These are phyloP conservation scores for Pestalotiopsis sp. DNA, from an alignment of 2,329 filamentous ascomycete species.

Conservation along the genomic window DNA sequence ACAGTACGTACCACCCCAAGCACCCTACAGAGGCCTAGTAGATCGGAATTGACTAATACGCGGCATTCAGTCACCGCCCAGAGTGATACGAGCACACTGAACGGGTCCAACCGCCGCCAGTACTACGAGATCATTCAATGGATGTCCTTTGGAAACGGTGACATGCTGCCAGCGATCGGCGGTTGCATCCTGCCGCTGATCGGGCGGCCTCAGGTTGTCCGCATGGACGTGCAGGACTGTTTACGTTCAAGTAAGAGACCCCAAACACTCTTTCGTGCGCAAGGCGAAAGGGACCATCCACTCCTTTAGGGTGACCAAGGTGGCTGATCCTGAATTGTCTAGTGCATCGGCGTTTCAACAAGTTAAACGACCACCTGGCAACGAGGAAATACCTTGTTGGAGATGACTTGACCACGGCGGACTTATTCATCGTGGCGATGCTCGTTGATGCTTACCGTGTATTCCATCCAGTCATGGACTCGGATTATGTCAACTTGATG, in stretches of 20 bases:
- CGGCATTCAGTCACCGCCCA: constrained; percentile 12
- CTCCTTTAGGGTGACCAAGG: too few species aligned
- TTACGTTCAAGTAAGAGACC: background rate
- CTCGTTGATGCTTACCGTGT: constrained; percentile 12
- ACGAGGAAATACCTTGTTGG: constrained; percentile 15
- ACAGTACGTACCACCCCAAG: constrained; percentile 10
- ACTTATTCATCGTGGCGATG: constrained; percentile 15
- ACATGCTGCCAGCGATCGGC: constrained; percentile 15
- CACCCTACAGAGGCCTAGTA: too few species aligned
- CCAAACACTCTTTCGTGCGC: too few species aligned
- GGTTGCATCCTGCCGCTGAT: constrained; percentile 16
- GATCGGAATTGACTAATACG: background rate
- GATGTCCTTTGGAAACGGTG: constrained; percentile 20
- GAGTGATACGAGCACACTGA: constrained; percentile 13
- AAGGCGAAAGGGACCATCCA: too few species aligned
- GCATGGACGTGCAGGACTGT: constrained; percentile 12
- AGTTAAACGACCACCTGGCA: constrained; percentile 15
- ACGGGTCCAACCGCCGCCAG: constrained; percentile 10
- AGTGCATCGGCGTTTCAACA: constrained; percentile 9
- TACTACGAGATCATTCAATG: constrained; percentile 16
- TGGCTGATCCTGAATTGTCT: too few species aligned
- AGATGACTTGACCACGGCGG: constrained; percentile 14
- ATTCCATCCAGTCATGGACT: constrained; percentile 13
- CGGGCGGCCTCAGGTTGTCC: constrained; percentile 8
- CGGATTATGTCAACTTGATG: constrained; percentile 9